phyloP scores from a whole-genome alignment of 202 grass and related monocot species.

The Panicum virgatum region DNA sequence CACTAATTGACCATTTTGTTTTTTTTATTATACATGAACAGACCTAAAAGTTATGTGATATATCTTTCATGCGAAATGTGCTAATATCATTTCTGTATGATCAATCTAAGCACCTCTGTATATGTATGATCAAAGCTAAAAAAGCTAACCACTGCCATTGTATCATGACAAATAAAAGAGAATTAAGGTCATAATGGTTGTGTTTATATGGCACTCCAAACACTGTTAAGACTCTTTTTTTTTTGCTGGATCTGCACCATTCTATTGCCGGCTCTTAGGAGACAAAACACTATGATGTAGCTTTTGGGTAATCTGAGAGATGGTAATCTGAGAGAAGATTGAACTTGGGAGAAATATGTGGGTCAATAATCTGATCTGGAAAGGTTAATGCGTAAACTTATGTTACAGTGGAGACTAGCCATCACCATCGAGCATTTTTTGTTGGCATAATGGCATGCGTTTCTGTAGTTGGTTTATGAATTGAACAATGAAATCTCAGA shows the following conservation, averaged over 20 bases:
- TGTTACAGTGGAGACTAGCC: not conserved
- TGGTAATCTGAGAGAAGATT: conserved; percentile 19
- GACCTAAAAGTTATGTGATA: not conserved
- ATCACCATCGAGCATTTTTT: conserved; percentile 1
- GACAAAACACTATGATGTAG: not conserved
- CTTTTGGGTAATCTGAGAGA: not conserved
- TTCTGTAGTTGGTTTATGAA: conserved; percentile 11
- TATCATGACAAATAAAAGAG: not conserved
- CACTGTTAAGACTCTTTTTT: not conserved
- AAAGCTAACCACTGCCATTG: not conserved
- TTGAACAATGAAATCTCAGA: conserved; percentile 20
- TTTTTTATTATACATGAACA: not conserved
- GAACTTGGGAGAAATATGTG: not conserved
- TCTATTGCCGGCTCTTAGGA: conserved; percentile 4
- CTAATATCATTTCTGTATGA: not conserved
- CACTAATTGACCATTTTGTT: not conserved
- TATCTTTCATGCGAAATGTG: not conserved
- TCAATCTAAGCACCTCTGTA: not conserved
- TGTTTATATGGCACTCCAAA: conserved; percentile 11
- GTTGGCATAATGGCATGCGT: not conserved
- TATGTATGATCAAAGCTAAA: not conserved
- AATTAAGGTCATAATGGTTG: not conserved
- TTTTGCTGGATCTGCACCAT: not conserved
- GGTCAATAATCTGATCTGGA: not conserved
- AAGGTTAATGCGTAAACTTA: not conserved